Evolutionary conservation across 2,329 filamentous ascomycete species (phyloP), one percentile per base, ranked within the genome.

Genomic region (Stagonosporopsis vannaccii): DNA sequence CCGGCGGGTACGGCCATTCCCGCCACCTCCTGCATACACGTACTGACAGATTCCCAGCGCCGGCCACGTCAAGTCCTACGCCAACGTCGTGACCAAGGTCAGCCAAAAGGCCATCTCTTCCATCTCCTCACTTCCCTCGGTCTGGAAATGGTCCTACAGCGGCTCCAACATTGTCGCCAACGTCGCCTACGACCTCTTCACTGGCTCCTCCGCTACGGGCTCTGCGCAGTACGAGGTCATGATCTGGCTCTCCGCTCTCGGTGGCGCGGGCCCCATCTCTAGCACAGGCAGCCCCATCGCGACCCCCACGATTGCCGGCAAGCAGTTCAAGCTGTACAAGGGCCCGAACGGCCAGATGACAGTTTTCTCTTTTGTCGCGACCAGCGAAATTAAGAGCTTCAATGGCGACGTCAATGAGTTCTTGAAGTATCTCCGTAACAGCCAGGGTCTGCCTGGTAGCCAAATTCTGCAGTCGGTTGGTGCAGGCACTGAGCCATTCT

Each of bases 181-280:
- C 65, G 85, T 89, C 15, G 79, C 85, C 13, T 88, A 86, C 66
- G 85, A 88, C 68, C 72, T 88, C 46, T 88, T 88, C 75, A 85
- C 85, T 15, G 76, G 77, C 7, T 78, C 81, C 37, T 77, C 77
- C 17, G 78, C 82, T 1, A 73, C 74, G 26, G 79, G 77, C 37
- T 69, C 61, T 42, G 68, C 79, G n/a, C 77, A 84, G 63, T 87
- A 85, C 67, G 87, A 89, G 73, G 78, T 89, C 64, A 89, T 89
- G 86, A 80, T 89, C 62, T 89, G 87, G 86, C 77, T 87, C 41
- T 82, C 78, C 3, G 83, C 83, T 26, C 73, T 86, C 40, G 84
- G 82, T 23, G 81, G 82, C 46, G 84, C 83, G 2, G 84, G 84
- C 5, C 84, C 85, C 22, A 85, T 88, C 76, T 85, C 86, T 52